Evolutionary conservation across 345 rosid species (phyloP), one percentile per base, ranked within the genome.

Genomic region (Euphorbia tirucalli): DNA sequence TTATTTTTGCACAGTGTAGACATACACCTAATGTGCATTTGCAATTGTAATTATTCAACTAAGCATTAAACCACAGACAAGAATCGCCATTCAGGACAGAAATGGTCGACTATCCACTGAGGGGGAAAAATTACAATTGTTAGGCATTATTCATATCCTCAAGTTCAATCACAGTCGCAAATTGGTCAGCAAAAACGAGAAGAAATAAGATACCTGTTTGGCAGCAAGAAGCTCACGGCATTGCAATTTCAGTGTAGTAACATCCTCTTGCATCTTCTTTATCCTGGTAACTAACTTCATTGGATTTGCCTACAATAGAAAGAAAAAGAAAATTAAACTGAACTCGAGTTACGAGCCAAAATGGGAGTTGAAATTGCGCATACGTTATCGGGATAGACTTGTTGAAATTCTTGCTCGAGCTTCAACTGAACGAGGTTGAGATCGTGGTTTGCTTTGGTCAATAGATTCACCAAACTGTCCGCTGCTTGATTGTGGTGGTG

Each of bases 141-240:
- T 7, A 1, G 41, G 16, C 50, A 49, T 59, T 30, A 28, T 35
- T 61, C 11, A 75, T 2, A 49, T 15, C 69, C 14, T 37, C 18
- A 65, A 30, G 31, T 70, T 48, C 48, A 4, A 13, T 59, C 7
- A 48, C 19, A 56, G 10, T 25, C 5, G n/a, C 11, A 71, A 43
- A 24, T 11, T 0, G 50, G 11, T 5, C 39, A 44, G 52, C 11
- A 25, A 37, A 15, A 24, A 15, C 55, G 13, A 44, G 31, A 31
- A 15, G 24, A 21, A n/a, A 52, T 19, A 8, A 2, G 24, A 19
- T 56, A 93, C 98, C 96, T 93, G 97, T 69, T 94, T 94, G 64
- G 96, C 96, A 0, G 89, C 85, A 27, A 94, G 83, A 61, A 94
- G 96, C 72, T 89, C 89, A 6, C 85, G 88, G 81, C 97, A 94